Evolutionary conservation across 352 stramenopile species (phyloP).

Genomic region (Halophytophthora polymorphica): DNA sequence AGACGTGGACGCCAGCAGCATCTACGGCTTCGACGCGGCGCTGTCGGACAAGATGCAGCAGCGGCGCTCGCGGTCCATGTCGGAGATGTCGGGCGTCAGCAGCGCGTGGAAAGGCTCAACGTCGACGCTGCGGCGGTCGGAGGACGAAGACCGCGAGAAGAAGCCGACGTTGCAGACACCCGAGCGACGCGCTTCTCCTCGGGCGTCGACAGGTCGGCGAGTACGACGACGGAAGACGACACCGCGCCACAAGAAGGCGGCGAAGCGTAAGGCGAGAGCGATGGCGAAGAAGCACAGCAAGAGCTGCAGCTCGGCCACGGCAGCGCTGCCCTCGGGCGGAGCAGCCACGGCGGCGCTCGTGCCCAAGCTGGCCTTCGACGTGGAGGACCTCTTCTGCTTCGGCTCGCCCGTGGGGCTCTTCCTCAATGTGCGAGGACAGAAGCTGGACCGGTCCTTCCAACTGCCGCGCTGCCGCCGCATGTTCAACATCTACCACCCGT

Average conservation of each 20-base stretch:
- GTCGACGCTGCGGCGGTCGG: conserved; percentile 1
- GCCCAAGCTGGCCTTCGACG: conserved; percentile 68
- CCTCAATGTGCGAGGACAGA: conserved; percentile 88
- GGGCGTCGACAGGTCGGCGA: conserved; percentile 8
- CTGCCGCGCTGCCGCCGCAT: conserved; percentile 79
- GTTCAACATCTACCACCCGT: conserved; percentile 96
- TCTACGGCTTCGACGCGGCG: conserved; percentile 31
- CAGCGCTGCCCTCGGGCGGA: conserved; percentile 6
- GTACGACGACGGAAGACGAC: conserved; percentile 11
- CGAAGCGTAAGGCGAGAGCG: conserved; percentile 14
- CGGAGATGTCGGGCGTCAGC: conserved; percentile 26
- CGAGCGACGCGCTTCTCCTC: conserved; percentile 3
- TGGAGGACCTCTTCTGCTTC: conserved; percentile 88
- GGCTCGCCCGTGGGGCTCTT: conserved; percentile 91
- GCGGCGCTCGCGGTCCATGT: conserved; percentile 41
- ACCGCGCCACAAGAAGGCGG: conserved; percentile 21
- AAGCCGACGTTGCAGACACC: conserved; percentile 2
- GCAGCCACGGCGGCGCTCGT: conserved; percentile 25
- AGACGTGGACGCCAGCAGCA: conserved; percentile 10
- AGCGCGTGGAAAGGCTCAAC: conserved; percentile 18
- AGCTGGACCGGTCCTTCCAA: conserved; percentile 58
- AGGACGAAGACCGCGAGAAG: conserved; percentile 7
- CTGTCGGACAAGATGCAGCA: conserved; percentile 26
- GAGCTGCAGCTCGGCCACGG: conserved; percentile 7
- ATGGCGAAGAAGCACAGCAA: conserved; percentile 15